phyloP scores from a whole-genome alignment of 2,329 filamentous ascomycete genomes.

The Lizonia empirigonia region DNA sequence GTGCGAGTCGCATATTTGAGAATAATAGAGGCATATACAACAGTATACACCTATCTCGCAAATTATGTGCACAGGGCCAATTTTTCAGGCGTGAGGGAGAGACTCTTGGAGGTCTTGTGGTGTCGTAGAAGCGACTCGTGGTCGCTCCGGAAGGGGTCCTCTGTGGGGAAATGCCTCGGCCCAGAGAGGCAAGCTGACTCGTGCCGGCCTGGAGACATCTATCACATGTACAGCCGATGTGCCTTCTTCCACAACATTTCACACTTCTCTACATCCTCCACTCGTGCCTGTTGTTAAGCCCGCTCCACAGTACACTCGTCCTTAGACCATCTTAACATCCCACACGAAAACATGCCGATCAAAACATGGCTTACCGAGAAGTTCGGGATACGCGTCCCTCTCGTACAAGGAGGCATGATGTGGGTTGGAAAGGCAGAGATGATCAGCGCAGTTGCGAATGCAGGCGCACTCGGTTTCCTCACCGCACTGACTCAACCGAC shows the following conservation, averaged over 20 bases:
- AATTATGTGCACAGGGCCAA: background rate
- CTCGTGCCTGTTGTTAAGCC: too few relatives aligned
- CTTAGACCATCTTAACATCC: background rate
- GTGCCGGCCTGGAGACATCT: conserved; percentile 7
- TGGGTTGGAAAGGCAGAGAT: conserved; percentile 62
- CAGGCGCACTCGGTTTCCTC: conserved; percentile 59
- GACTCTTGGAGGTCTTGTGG: background rate
- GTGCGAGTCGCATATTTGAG: background rate
- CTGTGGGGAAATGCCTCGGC: conserved; percentile 11
- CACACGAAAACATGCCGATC: conserved; percentile 28
- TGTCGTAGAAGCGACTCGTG: background rate
- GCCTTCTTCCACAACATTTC: background rate
- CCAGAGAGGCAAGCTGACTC: conserved; percentile 9
- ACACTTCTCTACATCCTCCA: background rate
- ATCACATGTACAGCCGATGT: conserved; percentile 9
- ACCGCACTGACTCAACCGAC: conserved; percentile 51
- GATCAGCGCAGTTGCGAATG: conserved; percentile 60
- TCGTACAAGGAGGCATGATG: conserved; percentile 54
- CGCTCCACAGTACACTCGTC: background rate
- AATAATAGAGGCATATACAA: background rate
- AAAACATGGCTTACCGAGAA: conserved; percentile 37
- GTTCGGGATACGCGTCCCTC: conserved; percentile 29
- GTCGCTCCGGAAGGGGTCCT: background rate
- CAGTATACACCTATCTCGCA: background rate
- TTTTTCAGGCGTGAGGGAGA: background rate